Base-by-base conservation (phyloP, 768 basidiomycete genomes). In the Floccularia luteovirens region DNA sequence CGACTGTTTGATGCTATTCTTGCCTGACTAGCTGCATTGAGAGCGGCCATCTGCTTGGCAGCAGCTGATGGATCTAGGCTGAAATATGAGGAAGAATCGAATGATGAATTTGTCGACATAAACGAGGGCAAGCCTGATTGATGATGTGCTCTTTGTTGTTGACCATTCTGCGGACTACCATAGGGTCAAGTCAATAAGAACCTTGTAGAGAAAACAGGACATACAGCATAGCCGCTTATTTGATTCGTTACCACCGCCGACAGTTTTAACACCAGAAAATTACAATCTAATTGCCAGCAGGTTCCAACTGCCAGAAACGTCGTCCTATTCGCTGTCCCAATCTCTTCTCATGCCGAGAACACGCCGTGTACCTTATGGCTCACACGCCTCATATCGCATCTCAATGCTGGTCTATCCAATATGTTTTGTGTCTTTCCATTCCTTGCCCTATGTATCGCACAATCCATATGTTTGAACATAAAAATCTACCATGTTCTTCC, bases 1-100 rank as follows among this genome's bases (percentile, higher is more conserved):
- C 64, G 58, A 60, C 66, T 70, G 47, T 73, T 76, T 53, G 73
- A 74, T 44, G 68, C 63, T 48, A 75, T 71, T 61, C 78, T 69
- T 54, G 76, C 73, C 50, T 75, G 69, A 49, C 69, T 77, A 36
- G 69, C 80, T 39, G 73, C 79, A 50, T 69, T 78, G 48, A 89
- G 74, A 7, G 81, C 81, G 22, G 83, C 82, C 75, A 88, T 83
- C 63, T 90, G 87, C 59, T 88, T 90, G 43, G 81, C 81, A 36
- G 71, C 77, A 32, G 77, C 69, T 37, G 72, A 69, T 43, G 81
- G 66, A 59, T 89, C 82, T 47, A 86, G 67, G 52, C 61, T 68
- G 64, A 75, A 75, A 48, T 62, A 63, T 11, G 54, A 50, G 14
- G 61, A 44, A 39, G 64, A 53, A 45, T 66, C 58, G 42, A 67